Base-by-base conservation (phyloP, 2,329 filamentous ascomycete species). In the Trichophyton verrucosum region DNA sequence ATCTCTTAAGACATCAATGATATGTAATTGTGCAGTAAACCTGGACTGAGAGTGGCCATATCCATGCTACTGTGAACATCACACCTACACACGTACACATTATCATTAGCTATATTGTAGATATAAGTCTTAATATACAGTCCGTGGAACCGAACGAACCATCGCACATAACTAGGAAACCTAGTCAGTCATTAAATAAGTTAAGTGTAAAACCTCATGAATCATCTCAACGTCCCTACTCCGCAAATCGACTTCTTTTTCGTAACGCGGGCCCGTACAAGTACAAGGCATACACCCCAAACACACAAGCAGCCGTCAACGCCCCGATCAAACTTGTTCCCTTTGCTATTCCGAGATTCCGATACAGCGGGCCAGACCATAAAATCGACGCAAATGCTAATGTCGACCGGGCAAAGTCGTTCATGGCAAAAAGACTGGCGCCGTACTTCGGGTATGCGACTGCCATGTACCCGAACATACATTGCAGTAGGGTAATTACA, bases 391-490 rank as follows among this genome's bases (percentile, higher is more conserved):
- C 27, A 60, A 20, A 60, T 3, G 36, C 49, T 20, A 42, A 22
- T 42, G 22, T 38, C 9, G 58, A 53, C 2, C 49, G 49, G 22
- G 49, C 49, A 30, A 78, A 68, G 2, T 70, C 71, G n/a, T 76
- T 73, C 1, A 73, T 75, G 3, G 76, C 76, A 13, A 77, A 66
- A 0, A 74, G 76, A 1, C 71, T 74, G 5, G 76, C 76, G 3
- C 71, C 73, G 57, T 71, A 73, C 15, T 64, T 61, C 3, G 65
- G 64, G 59, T 71, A 72, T 0, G 69, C 65, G 56, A 71, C 69
- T 42, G 66, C 65, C 24, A 69, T 64, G 55, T 72, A 72, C 47
- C 67, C 67, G 17, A 68, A 64, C 17, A 68, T 61, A 13, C 64
- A 64, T 38, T 64, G 63, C 11, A 56, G 33, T 15, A 40, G 30